Base-by-base conservation (phyloP, 2,329 filamentous ascomycete species). In the Alternaria arbusti region DNA sequence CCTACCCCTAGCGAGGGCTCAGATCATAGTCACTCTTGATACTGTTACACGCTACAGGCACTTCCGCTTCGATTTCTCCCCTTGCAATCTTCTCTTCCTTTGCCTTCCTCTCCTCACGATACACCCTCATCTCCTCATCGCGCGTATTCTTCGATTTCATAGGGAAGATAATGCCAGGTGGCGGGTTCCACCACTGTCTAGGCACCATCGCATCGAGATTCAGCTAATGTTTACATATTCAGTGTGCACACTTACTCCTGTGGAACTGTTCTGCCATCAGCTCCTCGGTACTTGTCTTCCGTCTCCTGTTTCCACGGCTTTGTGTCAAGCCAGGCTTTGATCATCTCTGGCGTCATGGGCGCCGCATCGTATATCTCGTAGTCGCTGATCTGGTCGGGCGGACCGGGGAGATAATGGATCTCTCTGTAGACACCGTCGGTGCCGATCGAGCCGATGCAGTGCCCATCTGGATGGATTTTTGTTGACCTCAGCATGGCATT, bases 21-120 rank as follows among this genome's bases (percentile, higher is more conserved):
- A 61, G 32, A 54, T 54, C 40, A 47, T 54, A 58, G 32, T 62
- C 47, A 25, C 54, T 62, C 54, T 57, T 26, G 22, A 54, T 30
- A 6, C 20, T 56, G 26, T 28, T 57, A 28, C 36, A 47, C 51
- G 23, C 40, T 3, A 44, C 20, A 57, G 22, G 28, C 10, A 26
- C 54, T 9, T 46, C 15, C 45, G 57, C n/a, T 28, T 54, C 52
- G 8, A 57, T 49, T 3, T 58, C 59, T 30, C 59, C 40, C 30
- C 59, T 43, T 47, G 25, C 40, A 13, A 57, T 40, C 40, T 49
- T 62, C 59, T 54, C 12, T 25, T 62, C 40, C 26, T 50, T 32
- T 10, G 55, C 30, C 44, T 25, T 25, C 9, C 32, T 47, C 47
- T 52, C 54, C 23, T 57, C 46, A 5, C 23, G 44, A 1, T 44